phyloP scores from a whole-genome alignment of 768 basidiomycete species.

The Boletus pseudo-olivaceus region DNA sequence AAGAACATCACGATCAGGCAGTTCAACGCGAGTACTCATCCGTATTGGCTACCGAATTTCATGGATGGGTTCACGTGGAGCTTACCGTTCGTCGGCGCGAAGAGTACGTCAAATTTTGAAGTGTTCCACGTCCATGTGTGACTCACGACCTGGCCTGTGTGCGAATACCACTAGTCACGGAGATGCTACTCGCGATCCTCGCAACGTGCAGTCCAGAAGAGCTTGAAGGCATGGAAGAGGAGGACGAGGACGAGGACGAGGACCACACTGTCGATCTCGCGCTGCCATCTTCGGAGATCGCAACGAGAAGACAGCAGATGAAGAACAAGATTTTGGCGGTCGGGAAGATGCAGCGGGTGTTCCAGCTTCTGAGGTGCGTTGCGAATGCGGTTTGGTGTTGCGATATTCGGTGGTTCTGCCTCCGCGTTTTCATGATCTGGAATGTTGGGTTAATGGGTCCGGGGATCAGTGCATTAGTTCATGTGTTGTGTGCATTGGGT shows the following conservation, averaged over 20 bases:
- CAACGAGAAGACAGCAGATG: slow-evolving; percentile 69
- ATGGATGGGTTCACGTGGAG: slow-evolving; percentile 99
- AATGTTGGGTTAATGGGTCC: too few species aligned
- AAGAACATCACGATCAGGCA: slow-evolving; percentile 96
- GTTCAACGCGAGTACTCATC: slow-evolving; percentile 75
- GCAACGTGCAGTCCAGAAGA: slow-evolving; percentile 94
- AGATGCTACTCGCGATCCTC: slow-evolving; percentile 94
- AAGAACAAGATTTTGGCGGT: slow-evolving; percentile 94
- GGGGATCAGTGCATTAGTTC: not conserved
- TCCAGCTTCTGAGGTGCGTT: slow-evolving; percentile 80
- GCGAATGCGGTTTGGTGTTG: not conserved
- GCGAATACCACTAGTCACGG: slow-evolving; percentile 62
- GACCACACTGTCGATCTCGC: slow-evolving; percentile 26
- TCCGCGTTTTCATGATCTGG: not conserved
- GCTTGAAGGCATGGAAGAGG: slow-evolving; percentile 64
- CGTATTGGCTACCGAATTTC: slow-evolving; percentile 97
- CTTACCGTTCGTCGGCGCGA: slow-evolving; percentile 94
- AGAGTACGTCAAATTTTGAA: slow-evolving; percentile 57
- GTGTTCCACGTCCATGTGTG: not conserved
- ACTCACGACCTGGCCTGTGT: not conserved
- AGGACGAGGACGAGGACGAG: slow-evolving; percentile 35
- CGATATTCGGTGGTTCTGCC: not conserved
- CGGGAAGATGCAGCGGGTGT: slow-evolving; percentile 86
- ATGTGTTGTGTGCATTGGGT: not conserved
- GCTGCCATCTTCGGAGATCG: slow-evolving; percentile 39